Percentiles rank a stretch among this genome's conserved stretches.
phyloP scores from a whole-genome alignment of 2,329 filamentous ascomycete genomes.

The Penicillium olsonii region DNA sequence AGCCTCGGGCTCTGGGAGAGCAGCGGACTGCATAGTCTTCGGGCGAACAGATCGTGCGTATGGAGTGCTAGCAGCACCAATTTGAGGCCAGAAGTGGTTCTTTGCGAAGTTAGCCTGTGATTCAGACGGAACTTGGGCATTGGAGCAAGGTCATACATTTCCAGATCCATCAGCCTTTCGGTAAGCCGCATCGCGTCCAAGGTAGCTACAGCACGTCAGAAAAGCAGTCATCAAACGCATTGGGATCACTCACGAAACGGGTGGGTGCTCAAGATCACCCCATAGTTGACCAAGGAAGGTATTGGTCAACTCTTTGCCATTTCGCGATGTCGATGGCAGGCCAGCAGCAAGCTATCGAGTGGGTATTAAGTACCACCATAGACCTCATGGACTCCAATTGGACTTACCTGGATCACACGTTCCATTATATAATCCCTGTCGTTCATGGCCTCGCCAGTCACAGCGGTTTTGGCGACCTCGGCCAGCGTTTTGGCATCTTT shows the following conservation, averaged over 20 bases:
- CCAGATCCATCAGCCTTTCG: conserved; percentile 43
- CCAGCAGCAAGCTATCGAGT: conserved; percentile 37
- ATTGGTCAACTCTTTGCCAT: conserved; percentile 47
- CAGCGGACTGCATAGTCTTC: conserved; percentile 57
- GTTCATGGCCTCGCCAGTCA: conserved; percentile 57
- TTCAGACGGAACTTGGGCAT: conserved; percentile 29
- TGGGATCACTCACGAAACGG: conserved; percentile 45
- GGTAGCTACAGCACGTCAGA: conserved; percentile 30
- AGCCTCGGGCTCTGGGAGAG: conserved; percentile 64
- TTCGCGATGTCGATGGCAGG: conserved; percentile 38
- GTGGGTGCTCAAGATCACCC: conserved; percentile 58
- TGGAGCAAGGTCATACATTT: conserved; percentile 39
- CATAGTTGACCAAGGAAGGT: conserved; percentile 56
- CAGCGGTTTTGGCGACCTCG: conserved; percentile 43
- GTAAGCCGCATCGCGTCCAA: conserved; percentile 38
- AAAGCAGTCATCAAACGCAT: conserved; percentile 9
- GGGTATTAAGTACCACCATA: not conserved
- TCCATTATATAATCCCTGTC: conserved; percentile 67
- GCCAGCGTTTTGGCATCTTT: conserved; percentile 46
- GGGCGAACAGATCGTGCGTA: conserved; percentile 69
- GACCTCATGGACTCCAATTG: not conserved
- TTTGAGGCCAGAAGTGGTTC: conserved; percentile 63
- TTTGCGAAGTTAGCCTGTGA: conserved; percentile 46
- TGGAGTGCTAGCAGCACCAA: conserved; percentile 66
- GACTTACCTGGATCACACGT: conserved; percentile 50